phyloP scores from a whole-genome alignment of 495 filamentous ascomycete species.

The Penicillium paxilli region DNA sequence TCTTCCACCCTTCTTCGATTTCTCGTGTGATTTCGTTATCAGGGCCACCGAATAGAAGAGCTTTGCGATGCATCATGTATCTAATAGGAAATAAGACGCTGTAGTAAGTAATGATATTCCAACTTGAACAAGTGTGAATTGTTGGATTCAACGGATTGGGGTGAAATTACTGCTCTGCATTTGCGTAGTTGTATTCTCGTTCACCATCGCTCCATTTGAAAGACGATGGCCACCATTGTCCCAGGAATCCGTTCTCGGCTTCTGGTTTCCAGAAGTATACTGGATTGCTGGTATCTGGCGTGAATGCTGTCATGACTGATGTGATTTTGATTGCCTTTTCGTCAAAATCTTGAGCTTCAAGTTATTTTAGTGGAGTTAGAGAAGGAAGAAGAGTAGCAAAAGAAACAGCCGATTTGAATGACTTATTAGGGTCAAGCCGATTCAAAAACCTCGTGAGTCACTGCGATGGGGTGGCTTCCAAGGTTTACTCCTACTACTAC shows the following conservation, averaged over 20 bases:
- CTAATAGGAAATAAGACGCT: not conserved
- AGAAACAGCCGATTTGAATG: too few relatives aligned
- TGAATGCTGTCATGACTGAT: not conserved
- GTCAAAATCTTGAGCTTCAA: too few relatives aligned
- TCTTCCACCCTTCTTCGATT: constrained; percentile 4
- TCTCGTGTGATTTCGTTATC: constrained; percentile 1
- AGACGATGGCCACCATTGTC: constrained; percentile 16
- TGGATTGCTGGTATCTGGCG: not conserved
- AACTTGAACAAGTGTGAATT: not conserved
- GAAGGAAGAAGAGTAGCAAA: too few relatives aligned
- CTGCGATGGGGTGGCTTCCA: too few relatives aligned
- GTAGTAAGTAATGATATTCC: not conserved
- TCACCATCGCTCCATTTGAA: not conserved
- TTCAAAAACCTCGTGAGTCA: too few relatives aligned
- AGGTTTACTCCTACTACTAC: too few relatives aligned
- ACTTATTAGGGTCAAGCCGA: too few relatives aligned
- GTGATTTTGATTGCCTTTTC: too few relatives aligned
- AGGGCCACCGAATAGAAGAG: constrained; percentile 8
- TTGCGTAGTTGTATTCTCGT: constrained; percentile 2
- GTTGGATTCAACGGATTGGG: not conserved
- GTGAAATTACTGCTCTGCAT: constrained; percentile 4
- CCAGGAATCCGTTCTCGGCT: constrained; percentile 7
- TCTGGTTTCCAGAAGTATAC: constrained; percentile 17
- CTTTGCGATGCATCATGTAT: constrained; percentile 13
- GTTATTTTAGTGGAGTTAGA: too few relatives aligned